Percentiles rank a stretch among this genome's conserved stretches.
Conservation (phyloP, 1,284 basidiomycete genomes). For the Boletus smithii region DNA sequence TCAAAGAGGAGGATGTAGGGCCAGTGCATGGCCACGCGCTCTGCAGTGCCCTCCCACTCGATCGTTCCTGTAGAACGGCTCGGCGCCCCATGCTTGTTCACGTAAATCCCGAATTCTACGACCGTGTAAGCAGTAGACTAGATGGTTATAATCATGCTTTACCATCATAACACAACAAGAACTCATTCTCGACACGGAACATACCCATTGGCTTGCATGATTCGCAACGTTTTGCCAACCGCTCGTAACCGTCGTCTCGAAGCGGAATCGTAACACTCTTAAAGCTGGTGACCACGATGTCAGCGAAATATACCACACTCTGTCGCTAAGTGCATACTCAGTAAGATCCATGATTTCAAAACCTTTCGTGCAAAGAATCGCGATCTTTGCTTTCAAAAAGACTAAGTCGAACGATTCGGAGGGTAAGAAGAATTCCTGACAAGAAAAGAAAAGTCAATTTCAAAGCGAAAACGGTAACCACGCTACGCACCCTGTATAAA, state of each 20-base stretch:
- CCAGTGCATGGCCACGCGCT: conserved; percentile 83
- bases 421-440: conserved; percentile 84
- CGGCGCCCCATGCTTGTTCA: conserved; percentile 84
- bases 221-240: conserved; percentile 80
- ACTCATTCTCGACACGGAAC: conserved; percentile 89
- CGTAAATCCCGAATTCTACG: conserved; percentile 87
- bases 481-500: conserved; percentile 62
- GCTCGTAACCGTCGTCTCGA: conserved; percentile 70
- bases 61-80: conserved; percentile 72
- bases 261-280: conserved; percentile 86
- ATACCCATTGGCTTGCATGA: conserved; percentile 84
- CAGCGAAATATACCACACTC: not conserved
- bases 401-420: conserved; percentile 86
- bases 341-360: conserved; percentile 96
- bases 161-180: conserved; percentile 92
- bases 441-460: conserved; percentile 1
- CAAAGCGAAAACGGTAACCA: conserved; percentile 11
- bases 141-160: conserved; percentile 23
- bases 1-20: conserved; percentile 92
- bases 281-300: conserved; percentile 47
- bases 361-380: conserved; percentile 89
- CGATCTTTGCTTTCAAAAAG: conserved; percentile 89
- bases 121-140: conserved; percentile 9
- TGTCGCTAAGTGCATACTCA: conserved; percentile 55
- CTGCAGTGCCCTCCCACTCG: conserved; percentile 93